A percentile compares a stretch with the other conserved stretches of the same genome.
Conservation (phyloP, 2,329 filamentous ascomycete genomes). For the Aurifilum marmelostoma region DNA sequence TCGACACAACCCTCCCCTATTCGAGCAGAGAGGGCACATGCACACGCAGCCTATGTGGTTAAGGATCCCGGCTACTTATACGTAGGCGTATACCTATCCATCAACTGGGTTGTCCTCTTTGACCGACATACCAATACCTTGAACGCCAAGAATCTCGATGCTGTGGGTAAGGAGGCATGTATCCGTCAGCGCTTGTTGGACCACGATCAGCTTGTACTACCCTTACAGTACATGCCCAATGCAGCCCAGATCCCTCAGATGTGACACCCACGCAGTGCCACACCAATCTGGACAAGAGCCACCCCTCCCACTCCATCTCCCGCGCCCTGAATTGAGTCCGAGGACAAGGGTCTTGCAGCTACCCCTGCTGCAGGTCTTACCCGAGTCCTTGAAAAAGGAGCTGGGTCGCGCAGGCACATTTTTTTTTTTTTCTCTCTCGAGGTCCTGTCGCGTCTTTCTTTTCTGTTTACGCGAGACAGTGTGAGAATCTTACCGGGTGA, state of each 20-base stretch:
- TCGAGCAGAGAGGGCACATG: background rate
- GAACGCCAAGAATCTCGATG: slow-evolving; percentile 4
- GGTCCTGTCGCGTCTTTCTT: background rate
- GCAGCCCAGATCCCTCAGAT: slow-evolving; percentile 8
- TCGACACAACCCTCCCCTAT: background rate
- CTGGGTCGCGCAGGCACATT: background rate
- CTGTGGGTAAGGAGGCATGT: background rate
- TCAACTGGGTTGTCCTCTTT: background rate
- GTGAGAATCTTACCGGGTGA: background rate
- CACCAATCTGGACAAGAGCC: background rate
- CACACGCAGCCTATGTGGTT: background rate
- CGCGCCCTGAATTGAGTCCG: background rate
- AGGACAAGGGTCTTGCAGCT: slow-evolving; percentile 15
- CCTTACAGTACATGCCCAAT: background rate
- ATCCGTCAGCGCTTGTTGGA: background rate
- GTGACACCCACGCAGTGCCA: background rate
- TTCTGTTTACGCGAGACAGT: background rate
- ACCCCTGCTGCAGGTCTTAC: slow-evolving; percentile 15
- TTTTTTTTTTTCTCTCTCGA: background rate
- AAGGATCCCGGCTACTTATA: background rate
- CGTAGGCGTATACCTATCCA: background rate
- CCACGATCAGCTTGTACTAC: slow-evolving; percentile 1
- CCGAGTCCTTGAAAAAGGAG: slow-evolving; percentile 12
- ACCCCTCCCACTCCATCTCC: background rate
- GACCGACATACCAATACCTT: background rate